Base-by-base conservation (phyloP, 2,329 filamentous ascomycete genomes). In the Fusarium bactridioides region DNA sequence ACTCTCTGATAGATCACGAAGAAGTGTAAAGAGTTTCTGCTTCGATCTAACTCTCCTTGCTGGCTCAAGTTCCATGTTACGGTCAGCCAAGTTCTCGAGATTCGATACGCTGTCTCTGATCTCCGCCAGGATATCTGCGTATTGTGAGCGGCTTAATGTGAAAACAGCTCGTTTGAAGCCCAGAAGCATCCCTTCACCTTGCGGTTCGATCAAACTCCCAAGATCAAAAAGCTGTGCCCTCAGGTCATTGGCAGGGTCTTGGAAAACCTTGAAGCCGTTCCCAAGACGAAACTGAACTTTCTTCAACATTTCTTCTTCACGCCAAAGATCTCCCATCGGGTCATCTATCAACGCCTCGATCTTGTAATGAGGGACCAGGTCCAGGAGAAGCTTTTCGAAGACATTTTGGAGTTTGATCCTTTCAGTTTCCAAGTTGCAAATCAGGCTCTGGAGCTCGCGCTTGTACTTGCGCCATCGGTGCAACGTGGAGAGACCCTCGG, bases 301-400 rank as follows among this genome's bases (percentile, higher is more conserved):
- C 4, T 44, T 15, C 0, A 37, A 13, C 5, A 41, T 54, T 11
- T 62, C 53, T 9, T 60, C 31, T 15, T 61, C 44, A 1, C 5
- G 35, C 62, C 62, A 73, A 1, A 62, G 43, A 12, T 55, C 44
- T 6, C 66, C 66, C 6, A 35, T 21, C 0, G 62, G 60, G 7
- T 73, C 38, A 2, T 44, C 38, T 2, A 63, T 59, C 54, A 73
- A 43, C 6, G 18, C 37, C 4, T 73, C 63, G 10, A 73, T 61
- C 0, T 31, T 29, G 0, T 44, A 54, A 2, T 33, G 38, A 4
- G 44, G 38, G 5, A 58, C 44, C 0, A 73, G 38, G 1, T 54
- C 62, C 2, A 44, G 13, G 3, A 65, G 71, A 4, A 73, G 25
- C 16, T 61, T 68, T 33, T 68, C 66, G 38, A 57, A 73, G 3